phyloP scores from a whole-genome alignment of 768 basidiomycete genomes.

The Boletus rufocinnamomeus region DNA sequence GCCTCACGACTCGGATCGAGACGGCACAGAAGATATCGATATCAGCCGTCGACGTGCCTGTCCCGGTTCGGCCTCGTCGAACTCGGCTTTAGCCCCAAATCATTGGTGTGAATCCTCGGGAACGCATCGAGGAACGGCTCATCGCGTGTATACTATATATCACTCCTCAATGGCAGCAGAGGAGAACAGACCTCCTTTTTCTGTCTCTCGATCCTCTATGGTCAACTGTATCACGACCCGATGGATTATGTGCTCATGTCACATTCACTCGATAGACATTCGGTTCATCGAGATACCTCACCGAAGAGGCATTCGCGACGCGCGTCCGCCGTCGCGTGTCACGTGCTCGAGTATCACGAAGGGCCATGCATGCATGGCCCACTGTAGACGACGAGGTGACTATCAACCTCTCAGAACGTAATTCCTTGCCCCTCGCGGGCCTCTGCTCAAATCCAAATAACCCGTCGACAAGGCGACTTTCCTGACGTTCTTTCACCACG shows the following conservation, averaged over 20 bases:
- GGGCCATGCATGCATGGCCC: too few relatives aligned
- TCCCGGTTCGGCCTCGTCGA: conserved; percentile 34
- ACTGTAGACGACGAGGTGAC: conserved; percentile 40
- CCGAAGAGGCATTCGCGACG: conserved; percentile 71
- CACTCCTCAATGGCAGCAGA: conserved; percentile 27
- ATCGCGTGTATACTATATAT: conserved; percentile 53
- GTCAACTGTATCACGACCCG: background rate
- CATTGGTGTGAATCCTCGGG: conserved; percentile 68
- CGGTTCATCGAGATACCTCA: conserved; percentile 50
- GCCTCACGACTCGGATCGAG: conserved; percentile 38
- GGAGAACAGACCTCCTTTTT: conserved; percentile 10
- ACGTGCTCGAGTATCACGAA: conserved; percentile 39
- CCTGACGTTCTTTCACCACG: too few relatives aligned
- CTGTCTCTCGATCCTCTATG: conserved; percentile 21
- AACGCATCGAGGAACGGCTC: conserved; percentile 63
- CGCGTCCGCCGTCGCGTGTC: conserved; percentile 53
- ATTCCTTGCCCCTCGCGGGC: conserved; percentile 63
- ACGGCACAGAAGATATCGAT: conserved; percentile 34
- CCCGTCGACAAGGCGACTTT: too few relatives aligned
- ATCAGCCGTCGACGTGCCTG: conserved; percentile 18
- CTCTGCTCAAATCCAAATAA: too few relatives aligned
- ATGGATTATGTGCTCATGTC: background rate
- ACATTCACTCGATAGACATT: conserved; percentile 46
- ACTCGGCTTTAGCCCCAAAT: conserved; percentile 53
- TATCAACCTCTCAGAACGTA: conserved; percentile 67